These are phyloP conservation scores for Penicillium nordicum DNA, from an alignment of 2,329 filamentous ascomycete species.

Conservation along the genomic window DNA sequence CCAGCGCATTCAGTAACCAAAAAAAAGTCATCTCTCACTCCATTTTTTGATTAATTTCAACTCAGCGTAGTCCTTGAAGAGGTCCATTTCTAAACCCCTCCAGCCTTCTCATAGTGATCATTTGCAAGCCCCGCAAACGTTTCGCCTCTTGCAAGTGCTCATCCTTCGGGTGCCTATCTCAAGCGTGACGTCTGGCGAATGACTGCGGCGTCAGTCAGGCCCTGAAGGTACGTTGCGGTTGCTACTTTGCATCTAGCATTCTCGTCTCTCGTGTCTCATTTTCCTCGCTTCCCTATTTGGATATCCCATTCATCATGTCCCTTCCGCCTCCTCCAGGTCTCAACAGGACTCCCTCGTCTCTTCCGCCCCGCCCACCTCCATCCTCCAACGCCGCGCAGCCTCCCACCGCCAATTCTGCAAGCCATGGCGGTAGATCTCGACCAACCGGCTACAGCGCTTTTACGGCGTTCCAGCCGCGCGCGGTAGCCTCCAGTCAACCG, in stretches of 20 bases:
- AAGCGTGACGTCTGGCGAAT: slow-evolving; percentile 36
- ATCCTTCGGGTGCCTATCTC: slow-evolving; percentile 18
- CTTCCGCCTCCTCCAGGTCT: slow-evolving; percentile 82
- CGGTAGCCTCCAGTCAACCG: slow-evolving; percentile 49
- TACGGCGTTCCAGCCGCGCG: slow-evolving; percentile 58
- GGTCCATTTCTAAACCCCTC: neutral
- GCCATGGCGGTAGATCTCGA: slow-evolving; percentile 35
- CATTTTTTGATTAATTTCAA: neutral
- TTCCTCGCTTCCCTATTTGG: slow-evolving; percentile 22
- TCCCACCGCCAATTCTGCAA: slow-evolving; percentile 36
- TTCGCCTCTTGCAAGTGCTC: neutral
- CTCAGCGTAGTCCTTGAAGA: neutral
- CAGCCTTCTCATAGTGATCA: neutral
- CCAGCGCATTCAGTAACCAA: neutral
- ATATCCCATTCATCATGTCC: slow-evolving; percentile 63
- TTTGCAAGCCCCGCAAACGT: neutral
- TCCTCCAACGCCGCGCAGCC: slow-evolving; percentile 36
- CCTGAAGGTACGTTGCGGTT: slow-evolving; percentile 45
- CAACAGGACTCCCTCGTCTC: slow-evolving; percentile 54
- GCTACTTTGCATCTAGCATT: slow-evolving; percentile 31
- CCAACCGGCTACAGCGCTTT: slow-evolving; percentile 44
- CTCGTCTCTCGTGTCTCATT: slow-evolving; percentile 20
- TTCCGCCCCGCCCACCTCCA: slow-evolving; percentile 74
- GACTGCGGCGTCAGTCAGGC: slow-evolving; percentile 34
- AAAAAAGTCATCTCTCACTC: neutral